Evolutionary conservation across 106 monocot genomes (phyloP), one percentile per base, ranked within the genome.

Genomic region (Ottelia alismoides): DNA sequence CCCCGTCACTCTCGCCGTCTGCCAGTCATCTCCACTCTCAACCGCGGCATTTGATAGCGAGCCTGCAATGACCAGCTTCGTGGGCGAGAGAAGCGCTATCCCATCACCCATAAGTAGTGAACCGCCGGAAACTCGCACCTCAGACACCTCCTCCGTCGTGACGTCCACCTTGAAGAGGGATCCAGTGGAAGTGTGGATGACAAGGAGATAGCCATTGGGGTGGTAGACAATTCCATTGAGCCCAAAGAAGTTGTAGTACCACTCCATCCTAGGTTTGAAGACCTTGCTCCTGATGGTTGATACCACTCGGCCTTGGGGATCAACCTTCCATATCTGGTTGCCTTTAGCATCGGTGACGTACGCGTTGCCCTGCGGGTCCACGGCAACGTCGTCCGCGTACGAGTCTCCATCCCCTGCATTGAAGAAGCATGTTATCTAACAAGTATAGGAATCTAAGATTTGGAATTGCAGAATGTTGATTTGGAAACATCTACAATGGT

Each of bases 181-280:
- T 25, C 94, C 94, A 12, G 61, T 67, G 23, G 60, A 55, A 5
- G 84, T 96, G 70, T 96, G 94, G 28, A 88, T 62, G 43, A 84
- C 84, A 2, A 96, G 81, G 21, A 88, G 88, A 53, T 71, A 96
- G 30, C 88, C 81, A 44, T 78, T 63, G 0, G 78, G 81, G 62
- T 96, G 84, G 76, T 76, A 72, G 2, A 88, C 73, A 1, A 96
- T 88, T 4, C 94, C 94, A 50, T 96, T 96, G 27, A 96, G 80
- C 1, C 74, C 81, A 12, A 81, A 5, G 5, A 96, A 22, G 66
- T 67, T 85, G 58, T 70, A 24, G 28, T 65, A 57, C 68, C 73
- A 76, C 24, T 60, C 65, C 56, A 63, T 54, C 25, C 58, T 70
- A 25, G 63, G 78, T 16, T 28, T 10, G 60, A 96, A 96, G 12